phyloP scores from a whole-genome alignment of 208 protist genomes.

The Novymonas esmeraldas region DNA sequence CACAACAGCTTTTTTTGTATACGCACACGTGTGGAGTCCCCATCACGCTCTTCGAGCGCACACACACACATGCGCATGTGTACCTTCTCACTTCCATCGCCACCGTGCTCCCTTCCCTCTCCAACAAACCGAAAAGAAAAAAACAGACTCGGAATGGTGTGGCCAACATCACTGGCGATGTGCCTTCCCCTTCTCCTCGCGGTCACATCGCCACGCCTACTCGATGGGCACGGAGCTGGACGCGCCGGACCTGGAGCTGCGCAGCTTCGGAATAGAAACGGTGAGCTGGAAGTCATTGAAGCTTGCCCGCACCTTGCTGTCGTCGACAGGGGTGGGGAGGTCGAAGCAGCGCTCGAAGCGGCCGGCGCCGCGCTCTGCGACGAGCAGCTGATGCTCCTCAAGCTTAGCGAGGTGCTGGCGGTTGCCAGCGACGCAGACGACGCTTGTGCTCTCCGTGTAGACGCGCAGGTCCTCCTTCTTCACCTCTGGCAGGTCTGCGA shows the following conservation, averaged over 20 bases:
- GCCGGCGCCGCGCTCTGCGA: conserved; percentile 62
- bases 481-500: conserved; percentile 78
- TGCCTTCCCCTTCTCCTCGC: neutral
- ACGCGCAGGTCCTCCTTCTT: conserved; percentile 69
- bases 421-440: conserved; percentile 75
- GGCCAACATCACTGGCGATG: too few species aligned
- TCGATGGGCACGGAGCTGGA: conserved; percentile 52
- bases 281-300: conserved; percentile 56
- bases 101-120: too few species aligned
- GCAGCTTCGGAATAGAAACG: conserved; percentile 59
- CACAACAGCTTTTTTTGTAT: too few species aligned
- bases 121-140: too few species aligned
- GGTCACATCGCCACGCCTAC: conserved; percentile 12
- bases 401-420: conserved; percentile 42
- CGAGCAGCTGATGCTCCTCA: conserved; percentile 33
- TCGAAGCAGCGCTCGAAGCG: conserved; percentile 84
- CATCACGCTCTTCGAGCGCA: too few species aligned
- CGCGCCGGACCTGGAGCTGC: neutral
- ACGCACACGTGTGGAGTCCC: too few species aligned
- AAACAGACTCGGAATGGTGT: too few species aligned
- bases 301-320: conserved; percentile 51
- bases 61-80: too few species aligned
- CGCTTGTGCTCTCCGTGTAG: conserved; percentile 52
- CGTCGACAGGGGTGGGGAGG: conserved; percentile 41
- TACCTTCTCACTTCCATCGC: too few species aligned